Conservation (phyloP, 306 rosid genomes). For the Citrullus mucosospermus region DNA sequence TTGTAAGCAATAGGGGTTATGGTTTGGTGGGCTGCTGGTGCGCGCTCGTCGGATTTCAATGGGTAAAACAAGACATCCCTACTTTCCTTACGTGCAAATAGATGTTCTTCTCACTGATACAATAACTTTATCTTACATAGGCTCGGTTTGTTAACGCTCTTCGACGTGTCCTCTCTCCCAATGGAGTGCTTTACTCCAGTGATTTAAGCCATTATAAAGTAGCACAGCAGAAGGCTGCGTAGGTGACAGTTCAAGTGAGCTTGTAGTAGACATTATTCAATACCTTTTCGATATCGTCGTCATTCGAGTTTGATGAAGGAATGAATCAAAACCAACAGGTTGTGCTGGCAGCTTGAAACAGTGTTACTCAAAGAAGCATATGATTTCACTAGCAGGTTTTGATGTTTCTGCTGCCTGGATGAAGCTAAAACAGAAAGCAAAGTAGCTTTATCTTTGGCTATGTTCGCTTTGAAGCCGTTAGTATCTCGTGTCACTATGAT, state of each 20-base stretch:
- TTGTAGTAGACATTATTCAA: background rate
- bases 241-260: conserved; percentile 7
- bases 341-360: background rate
- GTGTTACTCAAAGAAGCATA: background rate
- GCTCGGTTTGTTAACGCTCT: conserved; percentile 19
- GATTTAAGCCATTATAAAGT: background rate
- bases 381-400: background rate
- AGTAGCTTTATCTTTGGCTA: background rate
- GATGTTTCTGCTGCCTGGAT: background rate
- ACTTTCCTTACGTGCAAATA: background rate
- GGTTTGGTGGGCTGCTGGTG: conserved; percentile 75
- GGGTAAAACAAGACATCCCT: conserved; percentile 44
- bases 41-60: conserved; percentile 60
- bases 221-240: conserved; percentile 14
- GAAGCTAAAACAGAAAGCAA: background rate
- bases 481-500: background rate
- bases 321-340: background rate
- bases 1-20: conserved; percentile 40
- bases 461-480: background rate
- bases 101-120: background rate
- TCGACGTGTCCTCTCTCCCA: conserved; percentile 18
- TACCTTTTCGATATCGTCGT: background rate
- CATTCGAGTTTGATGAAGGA: background rate
- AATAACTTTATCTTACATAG: background rate
- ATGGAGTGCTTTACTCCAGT: conserved; percentile 20